A percentile compares a stretch with the other conserved stretches of the same genome.
Evolutionary conservation across 441 rosid genomes (phyloP).

Genomic region (Gossypium trilobum): DNA sequence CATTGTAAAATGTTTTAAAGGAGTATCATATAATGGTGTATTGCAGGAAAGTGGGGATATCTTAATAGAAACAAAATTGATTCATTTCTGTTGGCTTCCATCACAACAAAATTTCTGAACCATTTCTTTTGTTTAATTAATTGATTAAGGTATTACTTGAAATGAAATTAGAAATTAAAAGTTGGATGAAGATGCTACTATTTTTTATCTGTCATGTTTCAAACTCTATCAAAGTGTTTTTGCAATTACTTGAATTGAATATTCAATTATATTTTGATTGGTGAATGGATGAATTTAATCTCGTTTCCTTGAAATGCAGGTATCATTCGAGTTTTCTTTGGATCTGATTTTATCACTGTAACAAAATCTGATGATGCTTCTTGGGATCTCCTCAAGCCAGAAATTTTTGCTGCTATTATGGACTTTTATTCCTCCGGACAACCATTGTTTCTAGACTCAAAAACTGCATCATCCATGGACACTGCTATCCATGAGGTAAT

Average conservation of each 20-base stretch:
- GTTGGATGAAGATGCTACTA: neutral
- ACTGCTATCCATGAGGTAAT: slow-evolving; percentile 73
- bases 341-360: slow-evolving; percentile 84
- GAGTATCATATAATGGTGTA: neutral
- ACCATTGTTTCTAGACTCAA: slow-evolving; percentile 64
- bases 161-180: neutral
- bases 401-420: slow-evolving; percentile 83
- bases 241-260: neutral
- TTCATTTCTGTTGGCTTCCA: neutral
- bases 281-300: slow-evolving; percentile 6
- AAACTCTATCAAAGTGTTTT: neutral
- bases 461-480: slow-evolving; percentile 66
- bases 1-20: neutral
- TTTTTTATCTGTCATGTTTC: neutral
- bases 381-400: slow-evolving; percentile 83
- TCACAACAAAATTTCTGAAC: neutral
- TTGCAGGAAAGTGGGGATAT: neutral
- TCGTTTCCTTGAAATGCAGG: slow-evolving; percentile 34
- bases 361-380: slow-evolving; percentile 77
- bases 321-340: slow-evolving; percentile 66
- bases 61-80: neutral
- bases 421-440: slow-evolving; percentile 85
- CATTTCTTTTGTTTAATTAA: neutral
- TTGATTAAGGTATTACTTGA: neutral
- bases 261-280: neutral